A percentile compares a stretch with the other conserved stretches of the same genome.
Conservation (phyloP, 2,329 filamentous ascomycete species). For the Fusarium goolgardi region DNA sequence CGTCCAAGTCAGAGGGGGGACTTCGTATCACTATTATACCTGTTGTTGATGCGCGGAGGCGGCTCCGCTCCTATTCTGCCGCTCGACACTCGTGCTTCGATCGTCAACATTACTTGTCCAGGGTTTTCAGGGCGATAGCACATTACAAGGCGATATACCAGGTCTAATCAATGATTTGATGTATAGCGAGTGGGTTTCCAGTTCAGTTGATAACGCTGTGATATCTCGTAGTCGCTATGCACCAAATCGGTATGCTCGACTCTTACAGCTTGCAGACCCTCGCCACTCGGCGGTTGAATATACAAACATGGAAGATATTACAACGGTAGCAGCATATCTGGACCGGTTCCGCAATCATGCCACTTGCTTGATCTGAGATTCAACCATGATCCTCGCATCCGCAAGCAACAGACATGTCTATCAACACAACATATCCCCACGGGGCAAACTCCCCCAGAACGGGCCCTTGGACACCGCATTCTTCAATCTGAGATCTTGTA, state of each 20-base stretch:
- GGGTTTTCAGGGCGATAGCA: background rate
- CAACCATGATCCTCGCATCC: slow-evolving; percentile 18
- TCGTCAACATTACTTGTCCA: background rate
- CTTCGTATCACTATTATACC: background rate
- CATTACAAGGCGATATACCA: background rate
- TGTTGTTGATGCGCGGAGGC: background rate
- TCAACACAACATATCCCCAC: slow-evolving; percentile 38
- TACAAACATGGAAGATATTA: no score
- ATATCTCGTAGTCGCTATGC: background rate
- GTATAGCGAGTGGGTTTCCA: background rate
- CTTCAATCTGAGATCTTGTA: slow-evolving; percentile 1
- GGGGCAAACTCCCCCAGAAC: slow-evolving; percentile 19
- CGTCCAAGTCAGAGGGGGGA: no score
- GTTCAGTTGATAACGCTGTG: no score
- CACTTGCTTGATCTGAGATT: slow-evolving; percentile 17
- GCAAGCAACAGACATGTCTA: slow-evolving; percentile 19
- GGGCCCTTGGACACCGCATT: background rate
- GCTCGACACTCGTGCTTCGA: background rate
- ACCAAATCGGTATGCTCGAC: background rate
- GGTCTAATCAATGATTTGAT: background rate
- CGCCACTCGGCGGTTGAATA: no score
- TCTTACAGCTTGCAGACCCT: no score
- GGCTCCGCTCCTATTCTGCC: background rate
- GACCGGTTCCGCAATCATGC: slow-evolving; percentile 23
- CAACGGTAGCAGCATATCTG: no score